Evolutionary conservation across 2,329 filamentous ascomycete species (phyloP), one percentile per base, ranked within the genome.

Genomic region (Talaromyces sp.): DNA sequence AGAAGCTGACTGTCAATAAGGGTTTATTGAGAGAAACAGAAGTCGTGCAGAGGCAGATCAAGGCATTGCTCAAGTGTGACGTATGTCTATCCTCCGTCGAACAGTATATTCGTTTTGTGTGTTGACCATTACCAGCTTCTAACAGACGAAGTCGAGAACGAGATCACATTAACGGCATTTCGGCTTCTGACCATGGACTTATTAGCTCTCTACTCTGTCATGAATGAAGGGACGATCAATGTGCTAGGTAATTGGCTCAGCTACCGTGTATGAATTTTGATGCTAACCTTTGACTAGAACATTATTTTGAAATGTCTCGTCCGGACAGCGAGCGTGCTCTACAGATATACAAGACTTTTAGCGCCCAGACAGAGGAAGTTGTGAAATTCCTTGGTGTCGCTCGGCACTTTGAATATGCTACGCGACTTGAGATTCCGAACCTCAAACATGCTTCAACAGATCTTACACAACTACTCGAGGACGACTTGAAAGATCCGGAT

Each of bases 221-320:
- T 97, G 80, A 99, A 99, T 75, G 93, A 97, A 79, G 95, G 92
- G 58, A 91, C 97, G 75, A 99, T 99, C 80, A 97, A 96, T 78
- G 92, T 99, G 67, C 82, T 99, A 65, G 92, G 94, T 96, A 82
- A 69, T 87, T 74, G 13, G 19, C 63, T 61, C 36, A 7, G 25
- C 15, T 61, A 1, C 10, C 2, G 3, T 43, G 13, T 22, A 8
- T 34, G 25, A 15, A 3, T 0, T 11, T 36, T 17, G 19, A 51
- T 29, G 29, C 61, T 64, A 49, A 67, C 34, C 5, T 2, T 27
- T 36, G 63, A 19, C 25, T 68, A 96, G 93, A 95, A 72, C 92
- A 96, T 78, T 99, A 98, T 78, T 99, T 99, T 73, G 95, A 99
- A 80, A 94, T 99, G 90, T 97, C 95, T 60, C 92, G 91, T 73